Evolutionary conservation across 1,284 basidiomycete genomes (phyloP).

Genomic region (Xerocomus amazonicus): DNA sequence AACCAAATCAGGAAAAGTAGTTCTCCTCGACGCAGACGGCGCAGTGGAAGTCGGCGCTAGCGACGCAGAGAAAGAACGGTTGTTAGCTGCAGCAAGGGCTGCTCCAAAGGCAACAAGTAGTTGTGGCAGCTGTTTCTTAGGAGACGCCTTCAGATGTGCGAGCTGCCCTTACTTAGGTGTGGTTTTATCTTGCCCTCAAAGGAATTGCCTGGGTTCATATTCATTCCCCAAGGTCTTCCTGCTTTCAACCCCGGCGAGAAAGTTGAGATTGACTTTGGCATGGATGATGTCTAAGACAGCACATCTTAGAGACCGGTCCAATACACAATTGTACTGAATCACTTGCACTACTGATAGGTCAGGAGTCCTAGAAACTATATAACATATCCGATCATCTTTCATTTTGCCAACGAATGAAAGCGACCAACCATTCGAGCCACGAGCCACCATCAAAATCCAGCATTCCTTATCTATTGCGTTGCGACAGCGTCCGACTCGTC

Average conservation of each 20-base stretch:
- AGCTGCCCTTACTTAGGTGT: slow-evolving; percentile 94
- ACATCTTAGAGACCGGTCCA: slow-evolving; percentile 29
- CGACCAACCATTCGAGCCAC: background rate
- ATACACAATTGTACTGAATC: background rate
- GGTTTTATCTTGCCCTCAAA: slow-evolving; percentile 31
- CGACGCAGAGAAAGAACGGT: slow-evolving; percentile 60
- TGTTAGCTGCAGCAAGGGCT: slow-evolving; percentile 60
- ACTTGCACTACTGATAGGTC: background rate
- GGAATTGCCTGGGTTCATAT: slow-evolving; percentile 5
- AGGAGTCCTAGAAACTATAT: slow-evolving; percentile 4
- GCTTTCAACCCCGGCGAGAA: slow-evolving; percentile 99
- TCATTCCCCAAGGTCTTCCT: slow-evolving; percentile 65
- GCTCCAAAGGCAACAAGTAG: slow-evolving; percentile 88
- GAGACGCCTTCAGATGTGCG: slow-evolving; percentile 95
- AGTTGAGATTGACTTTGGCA: slow-evolving; percentile 82
- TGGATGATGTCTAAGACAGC: slow-evolving; percentile 74
- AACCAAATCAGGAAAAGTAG: slow-evolving; percentile 53
- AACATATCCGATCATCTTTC: background rate
- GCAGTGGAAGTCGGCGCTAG: slow-evolving; percentile 60
- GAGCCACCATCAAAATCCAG: background rate
- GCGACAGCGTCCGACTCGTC: slow-evolving; percentile 44
- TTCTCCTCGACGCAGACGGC: slow-evolving; percentile 59
- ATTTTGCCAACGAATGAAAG: background rate
- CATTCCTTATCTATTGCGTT: slow-evolving; percentile 5
- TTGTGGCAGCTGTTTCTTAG: slow-evolving; percentile 97